Evolutionary conservation across 805 yeast species (phyloP).

Genomic region (Grigorovia yakushimaensis): DNA sequence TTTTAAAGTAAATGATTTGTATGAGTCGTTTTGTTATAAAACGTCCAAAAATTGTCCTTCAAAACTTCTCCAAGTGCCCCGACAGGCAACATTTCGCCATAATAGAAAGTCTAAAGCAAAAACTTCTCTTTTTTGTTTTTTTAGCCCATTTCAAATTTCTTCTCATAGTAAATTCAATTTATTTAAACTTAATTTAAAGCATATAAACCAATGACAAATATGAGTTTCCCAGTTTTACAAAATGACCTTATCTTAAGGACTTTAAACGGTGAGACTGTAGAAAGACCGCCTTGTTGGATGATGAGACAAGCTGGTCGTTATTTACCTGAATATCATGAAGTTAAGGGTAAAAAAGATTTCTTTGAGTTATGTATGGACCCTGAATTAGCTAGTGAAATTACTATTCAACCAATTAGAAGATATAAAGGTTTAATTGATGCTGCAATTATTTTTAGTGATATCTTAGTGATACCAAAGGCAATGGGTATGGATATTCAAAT

Average conservation of each 20-base stretch:
- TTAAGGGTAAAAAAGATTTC: conserved; percentile 76
- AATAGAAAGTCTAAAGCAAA: too few species aligned
- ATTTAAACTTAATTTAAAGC: too few species aligned
- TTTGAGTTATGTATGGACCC: conserved; percentile 94
- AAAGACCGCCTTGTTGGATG: conserved; percentile 96
- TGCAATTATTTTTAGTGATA: conserved; percentile 93
- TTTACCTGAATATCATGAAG: conserved; percentile 82
- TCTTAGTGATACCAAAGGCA: conserved; percentile 93
- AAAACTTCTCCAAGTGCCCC: too few species aligned
- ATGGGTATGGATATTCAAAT: conserved; percentile 93
- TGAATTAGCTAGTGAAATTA: conserved; percentile 85
- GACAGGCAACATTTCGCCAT: too few species aligned
- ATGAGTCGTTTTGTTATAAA: too few species aligned
- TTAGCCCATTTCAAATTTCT: too few species aligned
- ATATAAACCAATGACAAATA: neutral
- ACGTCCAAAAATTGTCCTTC: too few species aligned
- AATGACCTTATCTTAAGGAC: conserved; percentile 90
- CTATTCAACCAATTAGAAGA: conserved; percentile 90
- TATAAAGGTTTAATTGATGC: conserved; percentile 88
- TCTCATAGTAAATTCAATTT: too few species aligned
- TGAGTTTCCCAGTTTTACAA: conserved; percentile 59
- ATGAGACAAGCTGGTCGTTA: conserved; percentile 98
- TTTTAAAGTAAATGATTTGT: too few species aligned
- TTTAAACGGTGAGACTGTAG: conserved; percentile 81
- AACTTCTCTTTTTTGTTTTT: too few species aligned